These are phyloP conservation scores for Boletus vinaceobasis DNA, from an alignment of 768 basidiomycete genomes.

Conservation along the genomic window DNA sequence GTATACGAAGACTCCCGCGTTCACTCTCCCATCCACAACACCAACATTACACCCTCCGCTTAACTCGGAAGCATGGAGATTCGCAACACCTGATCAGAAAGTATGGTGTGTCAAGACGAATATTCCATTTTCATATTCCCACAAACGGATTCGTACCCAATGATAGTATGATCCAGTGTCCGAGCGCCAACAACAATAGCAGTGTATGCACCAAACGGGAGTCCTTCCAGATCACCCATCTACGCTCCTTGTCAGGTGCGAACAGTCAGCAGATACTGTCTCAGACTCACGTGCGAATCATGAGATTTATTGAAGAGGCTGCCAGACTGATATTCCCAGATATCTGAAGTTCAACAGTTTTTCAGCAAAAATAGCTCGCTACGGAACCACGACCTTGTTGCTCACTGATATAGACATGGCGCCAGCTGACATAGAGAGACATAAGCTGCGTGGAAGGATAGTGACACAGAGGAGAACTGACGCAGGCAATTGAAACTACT, in stretches of 20 bases:
- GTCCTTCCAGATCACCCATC: constrained; percentile 29
- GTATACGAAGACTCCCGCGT: constrained; percentile 15
- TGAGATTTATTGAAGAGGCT: constrained; percentile 23
- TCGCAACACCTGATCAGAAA: constrained; percentile 14
- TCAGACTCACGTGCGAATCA: constrained; percentile 28
- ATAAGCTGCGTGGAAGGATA: background rate
- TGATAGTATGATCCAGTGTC: constrained; percentile 23
- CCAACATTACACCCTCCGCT: background rate
- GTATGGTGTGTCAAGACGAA: background rate
- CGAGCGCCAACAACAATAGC: constrained; percentile 8
- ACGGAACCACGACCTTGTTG: background rate
- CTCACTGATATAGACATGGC: constrained; percentile 14
- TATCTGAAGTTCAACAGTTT: constrained; percentile 3
- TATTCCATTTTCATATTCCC: too few species aligned
- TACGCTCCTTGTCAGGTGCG: constrained; percentile 1
- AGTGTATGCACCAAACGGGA: constrained; percentile 14
- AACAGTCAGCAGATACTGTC: background rate
- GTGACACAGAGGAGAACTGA: constrained; percentile 6
- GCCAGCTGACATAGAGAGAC: constrained; percentile 1
- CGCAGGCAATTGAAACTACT: constrained; percentile 9
- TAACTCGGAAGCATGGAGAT: background rate
- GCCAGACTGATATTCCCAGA: constrained; percentile 13
- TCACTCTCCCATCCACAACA: background rate
- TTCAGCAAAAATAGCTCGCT: background rate
- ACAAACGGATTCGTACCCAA: constrained; percentile 5